These are phyloP conservation scores for Hypoxylon intermedium DNA, from an alignment of 495 filamentous ascomycete species.

Conservation along the genomic window DNA sequence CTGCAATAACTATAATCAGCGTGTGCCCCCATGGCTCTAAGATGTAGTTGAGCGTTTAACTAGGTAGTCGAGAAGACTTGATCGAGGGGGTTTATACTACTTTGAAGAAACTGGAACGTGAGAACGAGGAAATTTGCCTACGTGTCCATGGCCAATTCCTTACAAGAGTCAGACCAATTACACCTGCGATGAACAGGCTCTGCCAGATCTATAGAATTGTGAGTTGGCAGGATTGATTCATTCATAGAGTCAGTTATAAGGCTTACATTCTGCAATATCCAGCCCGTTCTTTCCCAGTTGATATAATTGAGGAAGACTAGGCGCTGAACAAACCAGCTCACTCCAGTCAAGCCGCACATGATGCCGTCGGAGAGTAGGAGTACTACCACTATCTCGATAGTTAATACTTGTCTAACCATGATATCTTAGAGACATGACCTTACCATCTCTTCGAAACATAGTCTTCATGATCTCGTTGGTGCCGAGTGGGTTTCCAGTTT, in stretches of 20 bases:
- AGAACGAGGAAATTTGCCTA: slow-evolving; percentile 54
- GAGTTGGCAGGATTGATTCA: neutral
- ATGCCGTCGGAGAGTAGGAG: slow-evolving; percentile 70
- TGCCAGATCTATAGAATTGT: slow-evolving; percentile 63
- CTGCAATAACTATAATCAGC: slow-evolving; percentile 8
- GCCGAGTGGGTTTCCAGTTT: slow-evolving; percentile 67
- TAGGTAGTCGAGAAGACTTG: no score
- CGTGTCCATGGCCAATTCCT: slow-evolving; percentile 80
- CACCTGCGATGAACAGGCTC: slow-evolving; percentile 61
- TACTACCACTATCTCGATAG: slow-evolving; percentile 54
- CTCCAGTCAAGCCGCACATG: slow-evolving; percentile 65
- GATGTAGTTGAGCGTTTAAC: no score
- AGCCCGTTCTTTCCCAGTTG: slow-evolving; percentile 68
- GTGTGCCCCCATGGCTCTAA: slow-evolving; percentile 1
- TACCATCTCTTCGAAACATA: slow-evolving; percentile 68
- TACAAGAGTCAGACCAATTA: slow-evolving; percentile 66
- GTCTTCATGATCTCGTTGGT: slow-evolving; percentile 70
- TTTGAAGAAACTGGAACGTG: slow-evolving; percentile 52
- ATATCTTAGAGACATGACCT: neutral
- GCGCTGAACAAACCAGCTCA: slow-evolving; percentile 67
- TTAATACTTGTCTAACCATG: slow-evolving; percentile 4
- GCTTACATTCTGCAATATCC: slow-evolving; percentile 70
- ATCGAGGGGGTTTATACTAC: neutral
- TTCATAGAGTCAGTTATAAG: neutral
- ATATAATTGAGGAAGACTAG: slow-evolving; percentile 59